phyloP scores from a whole-genome alignment of 495 filamentous ascomycete genomes.

The Hyaloscypha finlandica region DNA sequence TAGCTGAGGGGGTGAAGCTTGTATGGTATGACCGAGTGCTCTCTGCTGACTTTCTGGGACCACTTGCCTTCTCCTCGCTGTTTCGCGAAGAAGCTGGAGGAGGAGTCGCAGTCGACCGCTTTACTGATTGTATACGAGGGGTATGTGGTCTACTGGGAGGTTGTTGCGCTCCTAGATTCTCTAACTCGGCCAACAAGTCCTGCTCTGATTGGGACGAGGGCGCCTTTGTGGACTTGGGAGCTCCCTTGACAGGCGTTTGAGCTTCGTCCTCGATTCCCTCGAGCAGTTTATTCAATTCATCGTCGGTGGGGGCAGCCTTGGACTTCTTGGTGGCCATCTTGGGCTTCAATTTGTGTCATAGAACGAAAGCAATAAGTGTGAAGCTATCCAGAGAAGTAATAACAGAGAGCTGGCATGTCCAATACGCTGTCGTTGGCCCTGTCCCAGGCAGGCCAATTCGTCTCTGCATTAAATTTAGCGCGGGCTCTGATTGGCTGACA shows the following conservation, averaged over 20 bases:
- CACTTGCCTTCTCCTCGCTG: slow-evolving; percentile 60
- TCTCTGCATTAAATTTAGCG: background rate
- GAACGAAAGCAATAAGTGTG: background rate
- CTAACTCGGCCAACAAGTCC: slow-evolving; percentile 85
- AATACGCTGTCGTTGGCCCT: slow-evolving; percentile 3
- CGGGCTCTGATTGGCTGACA: background rate
- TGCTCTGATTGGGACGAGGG: slow-evolving; percentile 46
- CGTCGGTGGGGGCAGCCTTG: slow-evolving; percentile 63
- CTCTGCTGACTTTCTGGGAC: slow-evolving; percentile 71
- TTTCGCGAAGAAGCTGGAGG: slow-evolving; percentile 45
- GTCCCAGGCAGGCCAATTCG: slow-evolving; percentile 1
- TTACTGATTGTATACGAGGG: slow-evolving; percentile 70
- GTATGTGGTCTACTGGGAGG: slow-evolving; percentile 76
- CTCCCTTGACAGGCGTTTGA: slow-evolving; percentile 42
- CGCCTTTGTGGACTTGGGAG: slow-evolving; percentile 43
- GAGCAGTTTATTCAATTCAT: slow-evolving; percentile 83
- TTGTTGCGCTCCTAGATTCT: slow-evolving; percentile 66
- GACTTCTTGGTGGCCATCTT: slow-evolving; percentile 36
- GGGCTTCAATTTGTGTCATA: background rate
- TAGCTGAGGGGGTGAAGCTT: slow-evolving; percentile 56
- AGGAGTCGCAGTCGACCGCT: slow-evolving; percentile 57
- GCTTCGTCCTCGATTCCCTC: slow-evolving; percentile 52
- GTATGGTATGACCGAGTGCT: slow-evolving; percentile 66
- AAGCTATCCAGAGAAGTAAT: background rate
- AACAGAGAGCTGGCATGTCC: background rate